phyloP scores from a whole-genome alignment of 176 grass and related monocot genomes.

The Miscanthus lutarioriparius region DNA sequence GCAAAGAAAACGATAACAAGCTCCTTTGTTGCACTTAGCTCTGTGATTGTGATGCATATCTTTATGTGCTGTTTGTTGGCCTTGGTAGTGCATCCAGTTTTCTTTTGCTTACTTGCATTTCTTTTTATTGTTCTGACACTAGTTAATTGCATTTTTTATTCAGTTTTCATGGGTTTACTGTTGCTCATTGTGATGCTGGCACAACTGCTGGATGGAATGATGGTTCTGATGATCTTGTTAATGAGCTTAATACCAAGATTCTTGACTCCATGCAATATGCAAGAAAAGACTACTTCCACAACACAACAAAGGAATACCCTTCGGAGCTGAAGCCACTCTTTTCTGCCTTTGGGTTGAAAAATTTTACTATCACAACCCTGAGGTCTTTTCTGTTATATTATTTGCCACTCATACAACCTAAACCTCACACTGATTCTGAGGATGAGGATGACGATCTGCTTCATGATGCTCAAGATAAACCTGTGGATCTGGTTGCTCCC shows the following conservation, averaged over 20 bases:
- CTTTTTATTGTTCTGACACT: neutral
- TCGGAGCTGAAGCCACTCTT: slow-evolving; percentile 74
- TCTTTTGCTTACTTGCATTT: neutral
- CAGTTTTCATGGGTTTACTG: slow-evolving; percentile 60
- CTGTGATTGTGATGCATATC: no score
- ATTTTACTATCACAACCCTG: slow-evolving; percentile 73
- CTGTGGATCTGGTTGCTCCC: slow-evolving; percentile 78
- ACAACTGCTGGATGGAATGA: slow-evolving; percentile 44
- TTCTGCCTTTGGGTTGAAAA: slow-evolving; percentile 76
- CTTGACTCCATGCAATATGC: slow-evolving; percentile 24
- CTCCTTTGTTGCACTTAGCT: no score
- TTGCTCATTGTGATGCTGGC: slow-evolving; percentile 88
- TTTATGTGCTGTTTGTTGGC: neutral
- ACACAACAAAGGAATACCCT: slow-evolving; percentile 69
- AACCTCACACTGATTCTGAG: slow-evolving; percentile 39
- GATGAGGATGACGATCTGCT: slow-evolving; percentile 62
- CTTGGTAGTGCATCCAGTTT: neutral
- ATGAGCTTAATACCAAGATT: slow-evolving; percentile 43
- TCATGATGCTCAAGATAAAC: slow-evolving; percentile 47
- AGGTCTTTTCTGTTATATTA: slow-evolving; percentile 95
- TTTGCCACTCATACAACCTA: slow-evolving; percentile 92
- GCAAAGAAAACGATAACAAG: slow-evolving; percentile 17
- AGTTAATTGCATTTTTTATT: slow-evolving; percentile 26
- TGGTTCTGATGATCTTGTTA: slow-evolving; percentile 34
- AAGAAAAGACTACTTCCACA: neutral